These are phyloP conservation scores for Phytopythium vexans DNA, from an alignment of 352 stramenopile species.

Conservation along the genomic window DNA sequence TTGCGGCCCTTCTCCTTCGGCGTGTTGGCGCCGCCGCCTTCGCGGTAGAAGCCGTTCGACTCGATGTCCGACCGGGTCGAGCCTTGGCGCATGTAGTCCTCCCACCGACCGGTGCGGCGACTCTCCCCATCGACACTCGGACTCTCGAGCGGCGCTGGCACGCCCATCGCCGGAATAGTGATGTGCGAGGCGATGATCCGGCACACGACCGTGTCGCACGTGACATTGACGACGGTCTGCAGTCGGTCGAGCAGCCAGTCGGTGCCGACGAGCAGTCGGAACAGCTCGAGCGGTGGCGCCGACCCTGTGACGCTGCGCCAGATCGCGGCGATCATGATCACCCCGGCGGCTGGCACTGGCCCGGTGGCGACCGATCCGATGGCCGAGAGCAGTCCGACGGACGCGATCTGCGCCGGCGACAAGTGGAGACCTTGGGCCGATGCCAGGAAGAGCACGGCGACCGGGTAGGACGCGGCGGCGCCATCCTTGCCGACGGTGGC, in stretches of 20 bases:
- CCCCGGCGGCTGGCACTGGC: slow-evolving; percentile 53
- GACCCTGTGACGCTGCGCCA: slow-evolving; percentile 55
- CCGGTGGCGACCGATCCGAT: slow-evolving; percentile 66
- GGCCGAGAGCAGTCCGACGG: slow-evolving; percentile 34
- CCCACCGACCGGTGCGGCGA: no score
- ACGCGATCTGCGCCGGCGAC: slow-evolving; percentile 22
- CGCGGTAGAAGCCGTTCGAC: slow-evolving; percentile 5
- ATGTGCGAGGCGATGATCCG: slow-evolving; percentile 39
- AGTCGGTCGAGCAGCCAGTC: slow-evolving; percentile 65
- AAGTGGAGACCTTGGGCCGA: slow-evolving; percentile 11
- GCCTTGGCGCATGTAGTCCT: no score
- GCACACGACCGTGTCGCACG: slow-evolving; percentile 49
- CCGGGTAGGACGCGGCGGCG: slow-evolving; percentile 60
- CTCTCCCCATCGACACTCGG: no score
- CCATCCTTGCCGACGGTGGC: slow-evolving; percentile 65
- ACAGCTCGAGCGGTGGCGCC: slow-evolving; percentile 36
- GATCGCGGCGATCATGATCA: slow-evolving; percentile 72
- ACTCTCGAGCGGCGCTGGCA: no score
- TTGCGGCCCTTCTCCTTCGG: neutral
- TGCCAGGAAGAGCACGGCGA: slow-evolving; percentile 72
- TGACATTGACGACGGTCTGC: slow-evolving; percentile 58
- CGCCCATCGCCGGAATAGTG: slow-evolving; percentile 1
- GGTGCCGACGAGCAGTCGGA: slow-evolving; percentile 50
- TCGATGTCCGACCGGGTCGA: neutral
- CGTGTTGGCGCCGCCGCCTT: neutral